Base-by-base conservation (phyloP, 2,329 filamentous ascomycete species). In the Neopestalotiopsis clavispora region DNA sequence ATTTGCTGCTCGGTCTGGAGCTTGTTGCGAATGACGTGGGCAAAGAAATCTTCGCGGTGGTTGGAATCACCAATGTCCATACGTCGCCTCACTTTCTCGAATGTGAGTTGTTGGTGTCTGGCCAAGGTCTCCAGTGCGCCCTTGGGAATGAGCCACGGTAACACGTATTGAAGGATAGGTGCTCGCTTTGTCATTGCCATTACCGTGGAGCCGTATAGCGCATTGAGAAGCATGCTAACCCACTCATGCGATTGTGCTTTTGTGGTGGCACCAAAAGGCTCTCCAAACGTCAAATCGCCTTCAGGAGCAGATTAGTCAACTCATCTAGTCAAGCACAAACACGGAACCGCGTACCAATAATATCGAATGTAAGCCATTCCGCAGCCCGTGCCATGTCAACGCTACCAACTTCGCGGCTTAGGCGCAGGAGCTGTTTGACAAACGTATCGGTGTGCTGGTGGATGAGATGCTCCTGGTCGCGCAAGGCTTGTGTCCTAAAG, bases 311-410 rank as follows among this genome's bases (percentile, higher is more conserved):
- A 45, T 62, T 4, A 65, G 66, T 38, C 12, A 63, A 13, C 9
- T 63, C 14, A 17, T 63, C 6, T 10, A 5, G 28, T 49, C 42
- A 30, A 28, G 30, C 13, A 34, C 32, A 6, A 1, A 17, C 28
- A 7, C 17, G 5, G 9, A 1, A 20, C 17, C 12, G 23, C 64
- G 56, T 56, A 68, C 72, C 71, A 20, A 75, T 72, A 49, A 75
- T 74, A 49, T 75, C 74, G 56, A 76, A 75, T 7, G 70, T 73
- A 6, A 75, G 68, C 73, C 72, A 75, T 56, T 74, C 69, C 10
- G 72, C 59, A 69, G 71, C 72, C 45, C 69, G 49, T 12, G 71
- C 67, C 12, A 74, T 69, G 52, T 75, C 69, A 20, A 76, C 34
- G 14, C 69, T 69, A 17, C 57, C 59, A 9, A 61, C 58, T 4